Evolutionary conservation across 2,329 filamentous ascomycete genomes (phyloP).

Genomic region (Fusarium siculi): DNA sequence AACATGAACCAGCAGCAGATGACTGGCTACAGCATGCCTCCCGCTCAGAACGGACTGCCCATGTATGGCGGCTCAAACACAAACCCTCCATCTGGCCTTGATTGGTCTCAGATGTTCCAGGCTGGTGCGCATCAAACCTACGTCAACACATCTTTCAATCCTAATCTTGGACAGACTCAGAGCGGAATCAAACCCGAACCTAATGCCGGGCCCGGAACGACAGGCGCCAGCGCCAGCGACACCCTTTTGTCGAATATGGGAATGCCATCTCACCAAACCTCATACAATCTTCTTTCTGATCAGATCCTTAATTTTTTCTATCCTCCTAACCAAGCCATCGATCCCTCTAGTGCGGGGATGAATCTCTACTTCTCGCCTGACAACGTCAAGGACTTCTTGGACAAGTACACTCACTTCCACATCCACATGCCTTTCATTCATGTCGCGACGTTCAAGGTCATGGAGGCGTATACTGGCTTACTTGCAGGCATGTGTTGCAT

Average conservation of each 20-base stretch:
- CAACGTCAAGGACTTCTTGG: slow-evolving; percentile 76
- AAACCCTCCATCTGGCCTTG: slow-evolving; percentile 72
- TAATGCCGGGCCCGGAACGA: slow-evolving; percentile 63
- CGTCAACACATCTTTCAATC: slow-evolving; percentile 69
- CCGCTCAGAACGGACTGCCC: slow-evolving; percentile 70
- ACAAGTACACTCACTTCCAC: slow-evolving; percentile 78
- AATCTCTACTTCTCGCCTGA: slow-evolving; percentile 72
- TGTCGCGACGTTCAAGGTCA: slow-evolving; percentile 75
- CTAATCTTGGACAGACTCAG: slow-evolving; percentile 76
- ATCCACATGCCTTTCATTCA: slow-evolving; percentile 79
- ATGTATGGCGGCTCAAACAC: slow-evolving; percentile 70
- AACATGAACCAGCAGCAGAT: slow-evolving; percentile 74
- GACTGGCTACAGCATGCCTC: slow-evolving; percentile 72
- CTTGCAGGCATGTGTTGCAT: slow-evolving; percentile 77
- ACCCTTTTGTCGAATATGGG: slow-evolving; percentile 61
- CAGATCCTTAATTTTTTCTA: slow-evolving; percentile 68
- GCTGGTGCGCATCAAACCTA: slow-evolving; percentile 74
- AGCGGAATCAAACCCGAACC: slow-evolving; percentile 76
- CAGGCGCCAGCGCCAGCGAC: slow-evolving; percentile 59
- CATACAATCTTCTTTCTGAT: slow-evolving; percentile 64
- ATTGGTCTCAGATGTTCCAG: slow-evolving; percentile 85
- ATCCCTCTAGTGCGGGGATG: slow-evolving; percentile 66
- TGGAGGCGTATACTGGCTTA: slow-evolving; percentile 73
- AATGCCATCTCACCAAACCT: slow-evolving; percentile 60
- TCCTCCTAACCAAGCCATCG: slow-evolving; percentile 57